Conservation (phyloP, 2,329 filamentous ascomycete genomes). For the Trichoderma breve region DNA sequence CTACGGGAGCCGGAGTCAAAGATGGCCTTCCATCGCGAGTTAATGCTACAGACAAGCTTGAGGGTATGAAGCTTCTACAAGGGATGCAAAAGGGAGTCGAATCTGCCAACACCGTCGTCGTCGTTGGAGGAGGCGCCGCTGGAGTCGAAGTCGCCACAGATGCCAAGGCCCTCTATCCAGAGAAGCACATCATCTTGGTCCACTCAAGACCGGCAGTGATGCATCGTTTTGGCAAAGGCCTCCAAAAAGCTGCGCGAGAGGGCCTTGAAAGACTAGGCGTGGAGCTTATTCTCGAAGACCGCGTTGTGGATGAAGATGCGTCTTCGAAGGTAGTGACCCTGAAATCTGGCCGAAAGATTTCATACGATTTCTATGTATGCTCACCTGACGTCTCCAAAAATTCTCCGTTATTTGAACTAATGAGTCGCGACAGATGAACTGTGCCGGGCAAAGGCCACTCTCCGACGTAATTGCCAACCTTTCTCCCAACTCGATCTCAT, state of each 20-base stretch:
- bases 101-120: conserved; percentile 43
- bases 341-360: conserved; percentile 42
- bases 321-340: conserved; percentile 42
- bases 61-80: conserved; percentile 44
- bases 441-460: conserved; percentile 59
- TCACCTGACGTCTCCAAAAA: not conserved
- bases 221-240: conserved; percentile 47
- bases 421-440: conserved; percentile 47
- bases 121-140: conserved; percentile 59
- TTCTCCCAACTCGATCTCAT: conserved; percentile 44
- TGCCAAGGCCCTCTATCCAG: conserved; percentile 53
- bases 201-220: conserved; percentile 56
- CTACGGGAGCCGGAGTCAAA: conserved; percentile 51
- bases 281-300: conserved; percentile 51
- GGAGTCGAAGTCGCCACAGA: conserved; percentile 62
- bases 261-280: conserved; percentile 48
- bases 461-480: conserved; percentile 46
- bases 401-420: not conserved
- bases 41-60: conserved; percentile 39
- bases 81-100: conserved; percentile 47
- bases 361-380: conserved; percentile 52
- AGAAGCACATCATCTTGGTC: conserved; percentile 56
- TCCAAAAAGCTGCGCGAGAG: conserved; percentile 41
- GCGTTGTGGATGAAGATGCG: conserved; percentile 39
- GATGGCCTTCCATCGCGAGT: conserved; percentile 50